These are phyloP conservation scores for Scutellaria minor DNA, from an alignment of 257 asterid species.

Conservation along the genomic window DNA sequence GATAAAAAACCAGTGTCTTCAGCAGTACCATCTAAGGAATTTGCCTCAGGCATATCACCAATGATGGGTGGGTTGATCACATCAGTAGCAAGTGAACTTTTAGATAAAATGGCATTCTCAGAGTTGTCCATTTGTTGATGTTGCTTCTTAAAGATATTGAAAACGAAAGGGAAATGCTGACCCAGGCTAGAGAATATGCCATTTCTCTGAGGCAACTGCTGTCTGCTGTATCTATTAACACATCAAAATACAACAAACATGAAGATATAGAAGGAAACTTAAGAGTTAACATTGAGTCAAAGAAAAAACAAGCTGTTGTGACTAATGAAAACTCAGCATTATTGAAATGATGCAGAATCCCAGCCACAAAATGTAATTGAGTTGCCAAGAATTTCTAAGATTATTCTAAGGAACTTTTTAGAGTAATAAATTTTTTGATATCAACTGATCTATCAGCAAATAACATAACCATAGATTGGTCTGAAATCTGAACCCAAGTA, in stretches of 20 bases:
- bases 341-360: constrained; percentile 18
- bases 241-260: constrained; percentile 31
- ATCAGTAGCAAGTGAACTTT: constrained; percentile 44
- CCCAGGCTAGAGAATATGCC: constrained; percentile 78
- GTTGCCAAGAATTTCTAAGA: constrained; percentile 13
- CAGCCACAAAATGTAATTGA: background rate
- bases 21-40: constrained; percentile 39
- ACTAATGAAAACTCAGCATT: constrained; percentile 14
- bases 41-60: constrained; percentile 39
- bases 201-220: constrained; percentile 56
- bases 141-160: constrained; percentile 73
- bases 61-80: constrained; percentile 37
- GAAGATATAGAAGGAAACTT: constrained; percentile 22
- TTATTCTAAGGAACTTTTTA: background rate
- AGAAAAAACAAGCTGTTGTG: constrained; percentile 11
- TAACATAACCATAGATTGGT: constrained; percentile 2
- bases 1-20: constrained; percentile 43
- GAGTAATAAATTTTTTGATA: constrained; percentile 1
- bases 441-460: background rate
- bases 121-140: constrained; percentile 47
- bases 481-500: background rate
- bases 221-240: constrained; percentile 49
- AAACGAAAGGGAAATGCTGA: constrained; percentile 78
- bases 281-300: constrained; percentile 20
- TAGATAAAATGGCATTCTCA: constrained; percentile 36